Evolutionary conservation across 345 rosid genomes (phyloP).

Genomic region (Eucalyptus tenuipes): DNA sequence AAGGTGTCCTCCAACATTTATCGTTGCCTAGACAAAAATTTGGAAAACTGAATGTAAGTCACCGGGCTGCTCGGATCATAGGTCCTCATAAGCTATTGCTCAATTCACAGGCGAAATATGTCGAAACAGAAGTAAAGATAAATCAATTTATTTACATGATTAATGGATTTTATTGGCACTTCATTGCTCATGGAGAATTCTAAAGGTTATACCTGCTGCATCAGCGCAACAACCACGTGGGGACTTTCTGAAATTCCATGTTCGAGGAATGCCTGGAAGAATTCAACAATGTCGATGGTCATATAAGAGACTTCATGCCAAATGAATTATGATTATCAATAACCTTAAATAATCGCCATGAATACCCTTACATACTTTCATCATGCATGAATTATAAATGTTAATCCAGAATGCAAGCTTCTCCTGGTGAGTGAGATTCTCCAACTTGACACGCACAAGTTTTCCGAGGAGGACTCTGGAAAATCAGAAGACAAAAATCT

Average conservation of each 20-base stretch:
- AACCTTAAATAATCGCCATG: background rate
- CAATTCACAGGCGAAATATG: background rate
- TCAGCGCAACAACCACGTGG: constrained; percentile 42
- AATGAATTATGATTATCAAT: background rate
- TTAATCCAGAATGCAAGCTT: constrained; percentile 96
- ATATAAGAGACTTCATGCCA: background rate
- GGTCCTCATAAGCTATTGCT: background rate
- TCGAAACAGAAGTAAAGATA: background rate
- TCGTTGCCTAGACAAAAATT: constrained; percentile 37
- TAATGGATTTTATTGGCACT: background rate
- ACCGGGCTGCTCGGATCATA: background rate
- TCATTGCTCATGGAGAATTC: background rate
- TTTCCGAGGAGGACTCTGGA: constrained; percentile 52
- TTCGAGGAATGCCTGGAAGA: constrained; percentile 59
- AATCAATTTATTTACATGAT: background rate
- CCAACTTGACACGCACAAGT: constrained; percentile 40
- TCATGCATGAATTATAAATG: constrained; percentile 79
- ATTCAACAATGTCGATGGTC: background rate
- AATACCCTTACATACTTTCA: constrained; percentile 47
- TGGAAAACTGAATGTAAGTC: background rate
- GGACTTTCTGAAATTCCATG: constrained; percentile 66
- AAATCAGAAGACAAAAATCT: background rate
- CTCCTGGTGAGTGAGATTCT: constrained; percentile 65
- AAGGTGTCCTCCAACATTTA: constrained; percentile 65
- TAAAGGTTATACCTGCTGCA: constrained; percentile 42